These are phyloP conservation scores for Wickerhamiella sergipiensis DNA, from an alignment of 805 yeast species.

Conservation along the genomic window DNA sequence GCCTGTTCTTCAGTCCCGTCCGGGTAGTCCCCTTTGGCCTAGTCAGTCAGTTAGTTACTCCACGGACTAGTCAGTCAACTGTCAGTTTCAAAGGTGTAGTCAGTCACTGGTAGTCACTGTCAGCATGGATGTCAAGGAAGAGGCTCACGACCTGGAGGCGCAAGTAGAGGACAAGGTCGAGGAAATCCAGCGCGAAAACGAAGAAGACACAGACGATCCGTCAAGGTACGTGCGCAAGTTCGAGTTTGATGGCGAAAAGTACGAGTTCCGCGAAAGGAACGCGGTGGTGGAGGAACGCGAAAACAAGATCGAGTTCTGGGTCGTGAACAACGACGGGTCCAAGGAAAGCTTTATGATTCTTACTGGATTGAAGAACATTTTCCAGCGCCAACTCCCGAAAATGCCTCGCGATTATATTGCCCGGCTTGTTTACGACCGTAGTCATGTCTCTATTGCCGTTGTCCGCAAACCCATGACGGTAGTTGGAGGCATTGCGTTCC, in stretches of 20 bases:
- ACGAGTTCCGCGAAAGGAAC: conserved; percentile 81
- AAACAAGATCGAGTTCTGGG: conserved; percentile 87
- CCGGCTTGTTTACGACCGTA: conserved; percentile 82
- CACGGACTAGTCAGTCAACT: neutral
- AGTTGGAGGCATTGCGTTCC: conserved; percentile 93
- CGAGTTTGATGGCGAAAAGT: conserved; percentile 62
- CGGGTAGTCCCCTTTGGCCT: no score
- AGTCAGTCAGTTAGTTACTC: no score
- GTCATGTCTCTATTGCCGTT: conserved; percentile 92
- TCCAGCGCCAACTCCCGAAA: conserved; percentile 93
- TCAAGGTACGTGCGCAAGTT: conserved; percentile 31
- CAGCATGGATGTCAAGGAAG: conserved; percentile 14
- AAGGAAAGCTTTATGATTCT: conserved; percentile 78
- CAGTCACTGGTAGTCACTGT: no score
- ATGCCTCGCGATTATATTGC: conserved; percentile 98
- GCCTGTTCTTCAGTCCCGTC: neutral
- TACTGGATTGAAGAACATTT: conserved; percentile 90
- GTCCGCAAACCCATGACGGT: conserved; percentile 87
- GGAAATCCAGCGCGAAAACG: conserved; percentile 20
- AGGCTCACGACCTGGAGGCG: conserved; percentile 18
- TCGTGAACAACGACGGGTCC: conserved; percentile 87
- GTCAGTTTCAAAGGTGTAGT: no score
- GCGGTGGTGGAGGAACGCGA: conserved; percentile 89
- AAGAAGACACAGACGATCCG: conserved; percentile 20
- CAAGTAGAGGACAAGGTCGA: conserved; percentile 19